Conservation (phyloP, 1,139 yeast species). For the Wickerhamomyces sp. region DNA sequence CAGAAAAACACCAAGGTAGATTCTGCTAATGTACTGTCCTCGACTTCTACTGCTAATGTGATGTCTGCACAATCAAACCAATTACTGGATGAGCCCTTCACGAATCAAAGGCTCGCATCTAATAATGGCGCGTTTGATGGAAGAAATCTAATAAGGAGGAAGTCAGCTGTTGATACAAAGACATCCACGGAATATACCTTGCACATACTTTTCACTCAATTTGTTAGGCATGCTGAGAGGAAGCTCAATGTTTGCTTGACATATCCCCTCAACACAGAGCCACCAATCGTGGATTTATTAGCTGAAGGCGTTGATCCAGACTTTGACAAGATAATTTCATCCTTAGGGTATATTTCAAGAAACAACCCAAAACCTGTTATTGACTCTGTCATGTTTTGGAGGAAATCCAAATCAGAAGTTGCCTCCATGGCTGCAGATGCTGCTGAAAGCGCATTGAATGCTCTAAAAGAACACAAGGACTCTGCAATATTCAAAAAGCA, state of each 20-base stretch:
- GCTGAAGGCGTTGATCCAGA: slow-evolving; percentile 84
- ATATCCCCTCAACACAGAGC: slow-evolving; percentile 65
- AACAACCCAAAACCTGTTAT: slow-evolving; percentile 93
- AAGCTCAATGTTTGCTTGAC: slow-evolving; percentile 74
- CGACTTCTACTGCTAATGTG: neutral
- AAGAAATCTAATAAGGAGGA: slow-evolving; percentile 19
- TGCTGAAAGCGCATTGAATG: slow-evolving; percentile 33
- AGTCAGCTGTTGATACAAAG: slow-evolving; percentile 59
- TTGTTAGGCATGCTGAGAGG: slow-evolving; percentile 88
- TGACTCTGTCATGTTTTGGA: slow-evolving; percentile 98
- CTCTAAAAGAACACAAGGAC: slow-evolving; percentile 19
- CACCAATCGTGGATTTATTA: slow-evolving; percentile 75
- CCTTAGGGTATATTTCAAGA: slow-evolving; percentile 87
- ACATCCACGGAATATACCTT: slow-evolving; percentile 91
- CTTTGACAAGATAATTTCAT: slow-evolving; percentile 79
- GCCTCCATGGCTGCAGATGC: slow-evolving; percentile 72
- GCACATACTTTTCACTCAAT: slow-evolving; percentile 91
- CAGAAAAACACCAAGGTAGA: no score
- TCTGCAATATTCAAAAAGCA: slow-evolving; percentile 15
- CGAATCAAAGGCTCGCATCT: slow-evolving; percentile 8
- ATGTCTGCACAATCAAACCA: neutral
- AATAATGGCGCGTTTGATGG: slow-evolving; percentile 17
- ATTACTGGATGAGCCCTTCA: neutral
- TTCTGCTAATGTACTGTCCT: no score
- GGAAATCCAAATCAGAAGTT: slow-evolving; percentile 85